Conservation (phyloP, 2,329 filamentous ascomycete species). For the Aspergillus amoenus region DNA sequence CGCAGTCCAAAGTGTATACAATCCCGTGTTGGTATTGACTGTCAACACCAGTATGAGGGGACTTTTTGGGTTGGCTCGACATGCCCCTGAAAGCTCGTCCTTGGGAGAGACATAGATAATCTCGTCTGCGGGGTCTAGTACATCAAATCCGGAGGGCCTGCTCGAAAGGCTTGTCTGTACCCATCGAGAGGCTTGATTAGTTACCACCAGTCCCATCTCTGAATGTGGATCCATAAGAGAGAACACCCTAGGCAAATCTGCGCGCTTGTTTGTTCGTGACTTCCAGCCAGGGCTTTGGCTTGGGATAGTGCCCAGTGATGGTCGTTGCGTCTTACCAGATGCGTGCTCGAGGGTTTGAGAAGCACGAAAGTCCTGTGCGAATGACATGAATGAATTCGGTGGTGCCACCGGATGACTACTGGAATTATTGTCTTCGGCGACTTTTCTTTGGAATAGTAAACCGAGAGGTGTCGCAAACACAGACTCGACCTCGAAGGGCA, state of each 20-base stretch:
- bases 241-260: conserved; percentile 65
- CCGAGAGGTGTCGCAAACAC: conserved; percentile 81
- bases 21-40: conserved; percentile 70
- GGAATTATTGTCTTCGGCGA: conserved; percentile 38
- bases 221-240: conserved; percentile 81
- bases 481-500: conserved; percentile 91
- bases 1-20: conserved; percentile 83
- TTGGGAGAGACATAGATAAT: conserved; percentile 77
- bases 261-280: conserved; percentile 56
- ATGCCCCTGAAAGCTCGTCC: conserved; percentile 44
- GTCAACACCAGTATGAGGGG: conserved; percentile 75
- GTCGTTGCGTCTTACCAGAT: conserved; percentile 42
- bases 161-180: conserved; percentile 26
- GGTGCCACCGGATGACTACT: conserved; percentile 56
- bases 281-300: conserved; percentile 57
- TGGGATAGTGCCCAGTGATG: conserved; percentile 50
- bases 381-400: conserved; percentile 79
- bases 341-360: conserved; percentile 36
- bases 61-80: conserved; percentile 40
- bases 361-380: conserved; percentile 45
- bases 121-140: conserved; percentile 75
- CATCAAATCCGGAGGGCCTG: conserved; percentile 44
- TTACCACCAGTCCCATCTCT: conserved; percentile 80
- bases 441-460: conserved; percentile 80
- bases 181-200: conserved; percentile 41